phyloP scores from a whole-genome alignment of 352 stramenopile genomes.

The Pythium biforme region DNA sequence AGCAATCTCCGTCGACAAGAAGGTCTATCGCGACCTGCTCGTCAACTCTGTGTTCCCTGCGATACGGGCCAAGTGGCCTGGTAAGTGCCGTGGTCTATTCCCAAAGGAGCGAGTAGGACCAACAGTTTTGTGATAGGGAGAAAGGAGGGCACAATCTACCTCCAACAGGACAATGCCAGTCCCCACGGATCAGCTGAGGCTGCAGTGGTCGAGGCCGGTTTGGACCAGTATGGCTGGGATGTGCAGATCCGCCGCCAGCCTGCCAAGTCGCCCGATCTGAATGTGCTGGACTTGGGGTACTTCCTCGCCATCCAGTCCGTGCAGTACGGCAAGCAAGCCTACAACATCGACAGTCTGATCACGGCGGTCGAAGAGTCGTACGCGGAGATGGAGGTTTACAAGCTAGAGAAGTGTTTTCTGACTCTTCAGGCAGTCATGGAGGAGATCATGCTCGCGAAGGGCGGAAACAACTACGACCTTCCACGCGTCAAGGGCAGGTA shows the following conservation, averaged over 20 bases:
- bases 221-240: background rate
- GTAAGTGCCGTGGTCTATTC: slow-evolving; percentile 1
- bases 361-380: slow-evolving; percentile 16
- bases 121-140: background rate
- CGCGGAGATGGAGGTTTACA: slow-evolving; percentile 14
- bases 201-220: background rate
- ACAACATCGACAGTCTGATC: slow-evolving; percentile 14
- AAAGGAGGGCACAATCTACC: background rate
- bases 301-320: slow-evolving; percentile 25
- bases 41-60: slow-evolving; percentile 7
- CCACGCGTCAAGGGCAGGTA: slow-evolving; percentile 3
- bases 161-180: slow-evolving; percentile 20
- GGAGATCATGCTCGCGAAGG: slow-evolving; percentile 16
- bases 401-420: slow-evolving; percentile 27
- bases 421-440: slow-evolving; percentile 29
- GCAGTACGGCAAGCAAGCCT: slow-evolving; percentile 14
- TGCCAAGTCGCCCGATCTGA: slow-evolving; percentile 25
- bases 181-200: slow-evolving; percentile 6
- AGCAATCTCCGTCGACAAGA: slow-evolving; percentile 5
- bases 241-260: slow-evolving; percentile 18
- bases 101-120: background rate
- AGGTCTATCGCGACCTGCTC: slow-evolving; percentile 5
- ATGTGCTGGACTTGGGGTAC: slow-evolving; percentile 26
- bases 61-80: slow-evolving; percentile 7
- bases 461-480: slow-evolving; percentile 25